These are phyloP conservation scores for Solanum lycopersicoides DNA, from an alignment of 257 asterid genomes.

Conservation along the genomic window DNA sequence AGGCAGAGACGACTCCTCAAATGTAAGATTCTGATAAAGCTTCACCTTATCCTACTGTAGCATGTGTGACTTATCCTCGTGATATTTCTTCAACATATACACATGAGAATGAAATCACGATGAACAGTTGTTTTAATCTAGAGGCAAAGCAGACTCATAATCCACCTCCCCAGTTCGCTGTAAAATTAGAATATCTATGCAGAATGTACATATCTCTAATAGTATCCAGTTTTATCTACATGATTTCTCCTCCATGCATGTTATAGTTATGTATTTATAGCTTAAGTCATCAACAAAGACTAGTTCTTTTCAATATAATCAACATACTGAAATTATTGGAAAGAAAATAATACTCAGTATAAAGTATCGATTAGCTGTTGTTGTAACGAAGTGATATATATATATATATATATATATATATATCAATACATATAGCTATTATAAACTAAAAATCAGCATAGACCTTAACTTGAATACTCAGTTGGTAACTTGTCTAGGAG, in stretches of 20 bases:
- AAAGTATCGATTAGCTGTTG: background rate
- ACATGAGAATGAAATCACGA: background rate
- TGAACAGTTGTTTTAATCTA: background rate
- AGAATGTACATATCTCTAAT: background rate
- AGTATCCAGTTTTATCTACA: background rate
- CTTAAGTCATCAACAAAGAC: background rate
- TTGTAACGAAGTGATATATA: too few relatives aligned
- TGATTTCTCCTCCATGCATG: background rate
- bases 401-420: too few relatives aligned
- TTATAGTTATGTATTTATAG: background rate
- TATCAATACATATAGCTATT: too few relatives aligned
- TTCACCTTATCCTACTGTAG: background rate
- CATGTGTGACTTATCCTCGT: background rate
- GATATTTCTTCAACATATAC: background rate
- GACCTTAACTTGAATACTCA: background rate
- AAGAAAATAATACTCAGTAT: background rate
- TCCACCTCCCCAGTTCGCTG: background rate
- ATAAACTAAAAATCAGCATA: background rate
- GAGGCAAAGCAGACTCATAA: too few relatives aligned
- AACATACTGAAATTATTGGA: background rate
- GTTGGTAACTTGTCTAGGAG: background rate
- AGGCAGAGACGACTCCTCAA: background rate
- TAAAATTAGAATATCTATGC: background rate
- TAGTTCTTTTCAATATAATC: background rate
- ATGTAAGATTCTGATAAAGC: background rate